Conservation (phyloP, 2,329 filamentous ascomycete genomes). For the Monilinia polystroma region DNA sequence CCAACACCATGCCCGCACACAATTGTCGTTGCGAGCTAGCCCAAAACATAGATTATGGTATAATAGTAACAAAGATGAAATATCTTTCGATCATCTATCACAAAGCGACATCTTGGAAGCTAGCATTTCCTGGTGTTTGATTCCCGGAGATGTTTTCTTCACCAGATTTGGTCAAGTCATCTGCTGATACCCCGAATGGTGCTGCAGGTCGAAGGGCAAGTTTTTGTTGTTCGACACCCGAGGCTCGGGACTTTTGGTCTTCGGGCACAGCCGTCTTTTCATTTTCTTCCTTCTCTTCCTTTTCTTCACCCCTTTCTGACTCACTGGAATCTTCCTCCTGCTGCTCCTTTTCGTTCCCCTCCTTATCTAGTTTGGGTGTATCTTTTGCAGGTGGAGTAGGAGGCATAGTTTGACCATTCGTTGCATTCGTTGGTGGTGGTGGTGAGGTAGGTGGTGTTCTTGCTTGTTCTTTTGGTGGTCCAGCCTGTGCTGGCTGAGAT, state of each 20-base stretch:
- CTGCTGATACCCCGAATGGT: conserved; percentile 37
- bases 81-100: conserved; percentile 39
- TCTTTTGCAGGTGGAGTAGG: conserved; percentile 39
- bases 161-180: conserved; percentile 41
- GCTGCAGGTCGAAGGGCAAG: conserved; percentile 49
- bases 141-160: conserved; percentile 43
- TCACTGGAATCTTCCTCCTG: conserved; percentile 30
- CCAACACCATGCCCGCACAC: conserved; percentile 19
- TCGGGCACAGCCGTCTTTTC: conserved; percentile 43
- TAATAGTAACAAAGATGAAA: conserved; percentile 18
- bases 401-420: conserved; percentile 33
- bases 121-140: conserved; percentile 53
- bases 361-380: conserved; percentile 29
- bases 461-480: conserved; percentile 29
- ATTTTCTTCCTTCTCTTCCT: conserved; percentile 38
- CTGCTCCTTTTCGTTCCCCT: conserved; percentile 34
- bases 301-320: conserved; percentile 35
- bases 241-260: conserved; percentile 57
- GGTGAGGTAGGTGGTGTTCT: conserved; percentile 29
- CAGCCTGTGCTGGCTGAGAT: conserved; percentile 26
- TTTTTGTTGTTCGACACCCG: conserved; percentile 56
- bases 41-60: conserved; percentile 18
- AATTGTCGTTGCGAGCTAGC: conserved; percentile 2
- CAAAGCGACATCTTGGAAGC: conserved; percentile 64
- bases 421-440: conserved; percentile 30